Evolutionary conservation across 2,329 filamentous ascomycete genomes (phyloP).

Genomic region (Madurella mycetomatis): DNA sequence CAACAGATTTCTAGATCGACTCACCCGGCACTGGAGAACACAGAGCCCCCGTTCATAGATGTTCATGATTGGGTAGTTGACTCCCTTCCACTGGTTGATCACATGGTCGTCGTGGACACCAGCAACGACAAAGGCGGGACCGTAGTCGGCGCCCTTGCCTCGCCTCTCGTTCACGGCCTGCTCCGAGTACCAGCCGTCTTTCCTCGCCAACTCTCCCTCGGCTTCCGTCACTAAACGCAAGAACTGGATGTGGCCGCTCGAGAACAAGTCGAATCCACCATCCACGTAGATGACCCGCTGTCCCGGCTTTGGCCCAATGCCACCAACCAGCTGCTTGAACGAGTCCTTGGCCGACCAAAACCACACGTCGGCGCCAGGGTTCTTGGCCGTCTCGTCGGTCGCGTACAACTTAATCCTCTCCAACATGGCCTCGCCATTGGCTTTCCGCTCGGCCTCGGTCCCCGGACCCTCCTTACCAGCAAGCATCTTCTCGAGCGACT

Average conservation of each 20-base stretch:
- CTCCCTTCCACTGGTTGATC: constrained; percentile 93
- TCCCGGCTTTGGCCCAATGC: constrained; percentile 65
- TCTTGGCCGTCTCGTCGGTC: constrained; percentile 74
- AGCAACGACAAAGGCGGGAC: constrained; percentile 81
- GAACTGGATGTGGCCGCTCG: constrained; percentile 94
- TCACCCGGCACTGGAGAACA: constrained; percentile 86
- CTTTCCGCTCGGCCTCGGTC: constrained; percentile 59
- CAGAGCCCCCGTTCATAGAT: constrained; percentile 94
- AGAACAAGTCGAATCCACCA: constrained; percentile 94
- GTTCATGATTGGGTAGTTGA: constrained; percentile 99
- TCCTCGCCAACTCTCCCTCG: constrained; percentile 65
- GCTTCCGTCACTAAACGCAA: constrained; percentile 68
- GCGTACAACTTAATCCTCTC: constrained; percentile 81
- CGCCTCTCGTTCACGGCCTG: constrained; percentile 60
- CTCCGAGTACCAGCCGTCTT: constrained; percentile 70
- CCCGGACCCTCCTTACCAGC: constrained; percentile 69
- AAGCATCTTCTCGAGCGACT: constrained; percentile 65
- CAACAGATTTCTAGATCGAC: constrained; percentile 24
- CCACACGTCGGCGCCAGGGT: constrained; percentile 79
- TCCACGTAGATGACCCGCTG: constrained; percentile 93
- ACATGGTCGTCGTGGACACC: constrained; percentile 93
- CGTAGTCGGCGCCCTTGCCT: constrained; percentile 67
- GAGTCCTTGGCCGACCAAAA: constrained; percentile 61
- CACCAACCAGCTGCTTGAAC: constrained; percentile 66
- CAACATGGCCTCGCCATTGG: constrained; percentile 63